phyloP scores from a whole-genome alignment of 768 basidiomycete genomes.

The Boletus barrowsii region DNA sequence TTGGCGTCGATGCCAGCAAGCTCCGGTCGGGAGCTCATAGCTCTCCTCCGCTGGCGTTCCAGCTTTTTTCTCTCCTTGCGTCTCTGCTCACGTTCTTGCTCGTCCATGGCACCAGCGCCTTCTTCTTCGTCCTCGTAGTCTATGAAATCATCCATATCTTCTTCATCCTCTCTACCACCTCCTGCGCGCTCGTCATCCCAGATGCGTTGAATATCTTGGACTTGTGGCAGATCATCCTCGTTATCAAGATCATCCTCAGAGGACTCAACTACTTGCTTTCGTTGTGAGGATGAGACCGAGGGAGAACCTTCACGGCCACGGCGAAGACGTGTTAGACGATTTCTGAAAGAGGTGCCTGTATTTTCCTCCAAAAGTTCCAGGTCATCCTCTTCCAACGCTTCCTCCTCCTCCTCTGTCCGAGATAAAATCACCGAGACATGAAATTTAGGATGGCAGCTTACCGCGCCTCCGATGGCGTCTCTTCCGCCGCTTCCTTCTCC shows the following conservation, averaged over 20 bases:
- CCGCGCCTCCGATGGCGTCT: constrained; percentile 57
- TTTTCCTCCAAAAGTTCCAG: constrained; percentile 83
- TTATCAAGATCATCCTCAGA: constrained; percentile 73
- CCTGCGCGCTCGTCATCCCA: constrained; percentile 77
- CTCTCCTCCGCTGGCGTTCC: constrained; percentile 64
- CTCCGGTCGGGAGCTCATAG: constrained; percentile 63
- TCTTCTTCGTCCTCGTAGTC: constrained; percentile 80
- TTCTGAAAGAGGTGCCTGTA: constrained; percentile 76
- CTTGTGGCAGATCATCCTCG: constrained; percentile 49
- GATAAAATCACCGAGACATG: constrained; percentile 8
- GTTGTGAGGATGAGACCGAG: constrained; percentile 57
- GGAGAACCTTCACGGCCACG: constrained; percentile 73
- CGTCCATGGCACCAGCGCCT: constrained; percentile 74
- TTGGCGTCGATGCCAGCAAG: constrained; percentile 78
- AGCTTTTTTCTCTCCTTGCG: constrained; percentile 61
- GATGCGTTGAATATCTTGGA: constrained; percentile 56
- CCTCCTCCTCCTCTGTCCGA: constrained; percentile 48
- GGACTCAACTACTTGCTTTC: constrained; percentile 60
- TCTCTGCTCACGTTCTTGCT: constrained; percentile 72
- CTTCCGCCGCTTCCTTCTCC: constrained; percentile 65
- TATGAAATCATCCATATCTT: constrained; percentile 73
- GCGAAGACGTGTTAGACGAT: constrained; percentile 70
- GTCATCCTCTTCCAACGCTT: constrained; percentile 81
- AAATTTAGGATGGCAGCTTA: constrained; percentile 26
- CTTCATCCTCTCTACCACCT: constrained; percentile 49